Conservation (phyloP, 2,329 filamentous ascomycete genomes). For the Ophiostoma quercus region DNA sequence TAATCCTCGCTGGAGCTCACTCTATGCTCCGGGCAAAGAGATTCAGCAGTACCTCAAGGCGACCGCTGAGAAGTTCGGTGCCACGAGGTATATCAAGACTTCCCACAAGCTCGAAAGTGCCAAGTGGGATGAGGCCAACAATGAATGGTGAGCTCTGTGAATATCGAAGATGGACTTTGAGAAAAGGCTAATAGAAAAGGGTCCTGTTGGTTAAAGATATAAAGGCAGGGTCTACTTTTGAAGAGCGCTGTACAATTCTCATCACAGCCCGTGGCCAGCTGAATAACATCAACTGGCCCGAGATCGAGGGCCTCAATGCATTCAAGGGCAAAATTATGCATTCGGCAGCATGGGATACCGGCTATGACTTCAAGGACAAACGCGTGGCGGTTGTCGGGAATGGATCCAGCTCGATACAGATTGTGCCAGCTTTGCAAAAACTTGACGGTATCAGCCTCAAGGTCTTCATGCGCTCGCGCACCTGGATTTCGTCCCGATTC, state of each 20-base stretch:
- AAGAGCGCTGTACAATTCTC: constrained; percentile 41
- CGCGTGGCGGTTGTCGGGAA: constrained; percentile 48
- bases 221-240: constrained; percentile 36
- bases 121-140: constrained; percentile 38
- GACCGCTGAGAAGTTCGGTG: constrained; percentile 44
- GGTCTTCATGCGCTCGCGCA: constrained; percentile 46
- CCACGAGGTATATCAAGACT: constrained; percentile 44
- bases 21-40: constrained; percentile 47
- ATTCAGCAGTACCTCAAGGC: constrained; percentile 46
- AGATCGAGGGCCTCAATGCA: constrained; percentile 39
- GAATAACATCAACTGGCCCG: constrained; percentile 42
- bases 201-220: constrained; percentile 32
- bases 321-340: constrained; percentile 44
- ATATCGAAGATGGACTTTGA: not conserved
- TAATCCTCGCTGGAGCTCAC: constrained; percentile 49
- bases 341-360: constrained; percentile 44
- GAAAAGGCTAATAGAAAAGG: not conserved
- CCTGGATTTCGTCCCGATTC: constrained; percentile 47
- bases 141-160: constrained; percentile 34
- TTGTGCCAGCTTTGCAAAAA: constrained; percentile 46
- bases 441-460: constrained; percentile 39
- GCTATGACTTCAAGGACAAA: constrained; percentile 46
- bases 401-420: constrained; percentile 50
- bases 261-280: constrained; percentile 41
- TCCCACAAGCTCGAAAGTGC: constrained; percentile 40